Evolutionary conservation across 1,284 basidiomycete genomes (phyloP).

Genomic region (Microbotryomycetes sp.): DNA sequence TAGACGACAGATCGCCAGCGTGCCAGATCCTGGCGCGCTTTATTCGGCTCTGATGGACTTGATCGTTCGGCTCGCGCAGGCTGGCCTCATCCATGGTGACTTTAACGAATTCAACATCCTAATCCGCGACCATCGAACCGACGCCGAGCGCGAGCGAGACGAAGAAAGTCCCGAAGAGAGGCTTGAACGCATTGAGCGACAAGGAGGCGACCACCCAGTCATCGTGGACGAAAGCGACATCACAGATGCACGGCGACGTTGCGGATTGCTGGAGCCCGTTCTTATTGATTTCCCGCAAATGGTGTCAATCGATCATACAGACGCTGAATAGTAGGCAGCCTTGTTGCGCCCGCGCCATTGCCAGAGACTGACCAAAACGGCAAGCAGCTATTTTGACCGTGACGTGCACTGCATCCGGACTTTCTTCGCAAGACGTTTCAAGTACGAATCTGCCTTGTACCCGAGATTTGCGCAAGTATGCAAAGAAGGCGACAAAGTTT

Average conservation of each 20-base stretch:
- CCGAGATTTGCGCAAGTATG: constrained; percentile 57
- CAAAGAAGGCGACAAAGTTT: constrained; percentile 4
- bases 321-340: constrained; percentile 87
- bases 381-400: constrained; percentile 97
- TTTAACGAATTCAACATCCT: constrained; percentile 99
- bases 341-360: too few relatives aligned
- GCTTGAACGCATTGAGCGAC: constrained; percentile 14
- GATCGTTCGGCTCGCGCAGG: constrained; percentile 85
- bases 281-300: constrained; percentile 99
- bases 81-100: constrained; percentile 95
- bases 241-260: constrained; percentile 44
- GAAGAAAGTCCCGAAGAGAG: constrained; percentile 32
- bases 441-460: constrained; percentile 82
- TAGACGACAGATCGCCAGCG: constrained; percentile 79
- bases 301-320: constrained; percentile 93
- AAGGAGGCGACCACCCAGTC: constrained; percentile 20
- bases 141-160: constrained; percentile 31
- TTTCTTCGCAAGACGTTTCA: constrained; percentile 88
- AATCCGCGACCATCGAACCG: constrained; percentile 52
- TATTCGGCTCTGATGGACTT: constrained; percentile 93
- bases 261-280: constrained; percentile 56
- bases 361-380: too few relatives aligned
- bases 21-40: constrained; percentile 77
- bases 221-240: constrained; percentile 25
- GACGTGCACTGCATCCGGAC: constrained; percentile 93